Base-by-base conservation (phyloP, 345 rosid genomes). In the Brassica incana region DNA sequence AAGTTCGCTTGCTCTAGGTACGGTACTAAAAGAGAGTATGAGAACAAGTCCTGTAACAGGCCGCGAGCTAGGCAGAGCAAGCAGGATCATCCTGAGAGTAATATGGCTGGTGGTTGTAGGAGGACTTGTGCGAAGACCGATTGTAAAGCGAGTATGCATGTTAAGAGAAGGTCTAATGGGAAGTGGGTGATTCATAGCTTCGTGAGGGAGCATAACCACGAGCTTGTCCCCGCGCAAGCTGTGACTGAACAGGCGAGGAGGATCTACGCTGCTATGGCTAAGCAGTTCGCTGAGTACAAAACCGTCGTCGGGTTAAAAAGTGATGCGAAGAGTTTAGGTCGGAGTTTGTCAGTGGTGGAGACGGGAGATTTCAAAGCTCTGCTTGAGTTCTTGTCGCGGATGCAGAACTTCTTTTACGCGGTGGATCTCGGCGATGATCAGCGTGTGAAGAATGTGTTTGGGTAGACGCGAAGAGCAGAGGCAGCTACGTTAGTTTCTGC, bases 141-240 rank as follows among this genome's bases (percentile, higher is more conserved):
- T 71, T 90, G 94, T 79, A 90, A 88, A 79, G 94, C 94, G 7
- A 87, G 94, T 66, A 87, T 90, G 94, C 94, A 90, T 87, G 94
- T 90, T 71, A 90, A 90, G 88, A 86, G 94, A 84, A 86, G 86
- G 80, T 71, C 83, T 0, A 92, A 90, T 80, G 94, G 92, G 61
- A 90, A 88, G 72, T 90, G 94, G 94, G 84, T 88, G 1, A 85
- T 90, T 70, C 94, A 88, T 38, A 84, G 85, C 83, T 90, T 88
- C 65, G 86, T 87, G 59, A 90, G 88, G 81, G 92, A 88, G 69
- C 94, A 90, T 71, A 90, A 90, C 59, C 94, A 90, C 61, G 92
- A 87, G 69, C 90, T 90, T 45, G 85, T 90, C 50, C 94, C 94
- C 2, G 94, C 92, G 43, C 94, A 88, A 77, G 91, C 92, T 75